Conservation (phyloP, 1,284 basidiomycete species). For the Heimioporus punctisporus region DNA sequence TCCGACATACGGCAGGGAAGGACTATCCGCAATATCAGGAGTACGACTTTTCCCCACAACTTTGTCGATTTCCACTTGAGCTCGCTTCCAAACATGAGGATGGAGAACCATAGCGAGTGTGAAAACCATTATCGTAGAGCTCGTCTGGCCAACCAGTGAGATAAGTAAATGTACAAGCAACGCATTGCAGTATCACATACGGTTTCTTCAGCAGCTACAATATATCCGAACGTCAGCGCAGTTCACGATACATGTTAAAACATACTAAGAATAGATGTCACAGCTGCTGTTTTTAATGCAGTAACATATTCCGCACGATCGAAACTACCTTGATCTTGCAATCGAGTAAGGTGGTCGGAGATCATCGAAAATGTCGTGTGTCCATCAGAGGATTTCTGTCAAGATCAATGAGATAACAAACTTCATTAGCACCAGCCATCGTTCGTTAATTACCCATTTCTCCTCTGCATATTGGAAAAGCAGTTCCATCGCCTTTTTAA, state of each 20-base stretch:
- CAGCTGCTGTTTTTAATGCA: slow-evolving; percentile 9
- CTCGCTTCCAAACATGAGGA: slow-evolving; percentile 32
- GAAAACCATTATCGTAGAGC: slow-evolving; percentile 19
- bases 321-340: slow-evolving; percentile 3
- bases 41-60: slow-evolving; percentile 37
- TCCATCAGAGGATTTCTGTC: background rate
- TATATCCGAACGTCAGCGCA: no score
- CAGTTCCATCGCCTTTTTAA: slow-evolving; percentile 2
- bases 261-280: slow-evolving; percentile 14
- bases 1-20: slow-evolving; percentile 37
- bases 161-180: background rate
- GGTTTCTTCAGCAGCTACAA: slow-evolving; percentile 13
- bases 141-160: slow-evolving; percentile 6
- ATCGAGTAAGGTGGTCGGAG: slow-evolving; percentile 13
- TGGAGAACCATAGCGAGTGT: slow-evolving; percentile 36
- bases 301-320: background rate
- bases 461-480: slow-evolving; percentile 10
- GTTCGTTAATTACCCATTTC: background rate
- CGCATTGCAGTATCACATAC: slow-evolving; percentile 1
- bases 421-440: no score
- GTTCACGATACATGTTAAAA: background rate
- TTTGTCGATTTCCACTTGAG: slow-evolving; percentile 41
- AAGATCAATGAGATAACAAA: background rate
- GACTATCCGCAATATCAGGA: slow-evolving; percentile 40
- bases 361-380: slow-evolving; percentile 8